Percentiles rank a stretch among this genome's conserved stretches.
These are phyloP conservation scores for Saccharomyces cerevisiae DNA, from an alignment of 805 yeast genomes.

Conservation along the genomic window DNA sequence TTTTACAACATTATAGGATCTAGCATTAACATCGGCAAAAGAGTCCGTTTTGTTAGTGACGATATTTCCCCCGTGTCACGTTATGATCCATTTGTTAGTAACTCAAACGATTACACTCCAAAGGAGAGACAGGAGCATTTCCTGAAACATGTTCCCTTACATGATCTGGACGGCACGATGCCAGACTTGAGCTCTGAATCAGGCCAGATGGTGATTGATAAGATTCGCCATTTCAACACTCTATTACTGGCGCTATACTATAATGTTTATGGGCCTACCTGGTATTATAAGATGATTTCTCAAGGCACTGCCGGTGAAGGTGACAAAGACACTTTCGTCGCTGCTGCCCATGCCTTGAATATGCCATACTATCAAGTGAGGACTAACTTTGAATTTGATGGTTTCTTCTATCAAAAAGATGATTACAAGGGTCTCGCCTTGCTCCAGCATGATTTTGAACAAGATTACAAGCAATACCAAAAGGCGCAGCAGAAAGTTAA, in stretches of 20 bases:
- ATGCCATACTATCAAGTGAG: conserved; percentile 47
- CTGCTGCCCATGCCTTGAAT: conserved; percentile 50
- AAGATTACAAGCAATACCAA: conserved; percentile 36
- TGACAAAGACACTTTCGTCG: conserved; percentile 68
- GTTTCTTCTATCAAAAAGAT: conserved; percentile 25
- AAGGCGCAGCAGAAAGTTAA: conserved; percentile 9
- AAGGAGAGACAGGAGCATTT: conserved; percentile 3
- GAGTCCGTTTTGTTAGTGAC: conserved; percentile 27
- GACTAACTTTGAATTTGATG: conserved; percentile 31
- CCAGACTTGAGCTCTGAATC: conserved; percentile 66
- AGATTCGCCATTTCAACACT: conserved; percentile 49
- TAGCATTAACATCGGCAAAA: conserved; percentile 30
- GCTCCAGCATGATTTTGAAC: conserved; percentile 38
- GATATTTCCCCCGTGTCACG: conserved; percentile 16
- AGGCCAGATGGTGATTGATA: conserved; percentile 59
- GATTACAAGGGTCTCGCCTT: conserved; percentile 37
- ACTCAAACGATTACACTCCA: conserved; percentile 1
- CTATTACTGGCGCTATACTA: conserved; percentile 54
- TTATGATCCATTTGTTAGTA: conserved; percentile 2
- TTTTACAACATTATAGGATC: conserved; percentile 47
- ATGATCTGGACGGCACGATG: conserved; percentile 53
- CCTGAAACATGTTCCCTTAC: conserved; percentile 37
- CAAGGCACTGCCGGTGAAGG: conserved; percentile 77
- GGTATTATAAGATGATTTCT: conserved; percentile 58
- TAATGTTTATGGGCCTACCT: conserved; percentile 56